Evolutionary conservation across 768 basidiomycete genomes (phyloP).

Genomic region (Boletus sp.): DNA sequence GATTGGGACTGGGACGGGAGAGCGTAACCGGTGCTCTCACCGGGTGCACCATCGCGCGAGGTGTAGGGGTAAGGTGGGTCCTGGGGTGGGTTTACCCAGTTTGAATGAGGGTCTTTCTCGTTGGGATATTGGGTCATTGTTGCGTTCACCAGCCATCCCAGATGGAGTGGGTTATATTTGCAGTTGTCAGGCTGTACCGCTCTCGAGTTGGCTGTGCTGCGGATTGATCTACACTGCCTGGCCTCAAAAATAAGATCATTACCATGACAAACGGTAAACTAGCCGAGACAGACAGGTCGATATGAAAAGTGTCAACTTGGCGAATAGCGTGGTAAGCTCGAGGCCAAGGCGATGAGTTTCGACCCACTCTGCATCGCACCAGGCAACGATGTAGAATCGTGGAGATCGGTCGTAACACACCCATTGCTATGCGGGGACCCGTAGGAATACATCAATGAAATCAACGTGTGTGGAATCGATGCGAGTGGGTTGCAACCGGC

Average conservation of each 20-base stretch:
- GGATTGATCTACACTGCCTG: neutral
- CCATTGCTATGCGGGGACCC: constrained; percentile 13
- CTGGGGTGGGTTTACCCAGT: constrained; percentile 13
- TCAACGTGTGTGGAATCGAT: constrained; percentile 2
- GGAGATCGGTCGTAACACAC: constrained; percentile 11
- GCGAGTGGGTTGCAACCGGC: neutral
- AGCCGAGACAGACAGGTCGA: neutral
- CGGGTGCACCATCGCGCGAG: constrained; percentile 7
- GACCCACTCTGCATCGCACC: neutral
- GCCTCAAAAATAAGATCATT: neutral
- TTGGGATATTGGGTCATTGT: constrained; percentile 23
- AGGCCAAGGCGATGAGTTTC: constrained; percentile 7
- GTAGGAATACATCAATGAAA: constrained; percentile 16
- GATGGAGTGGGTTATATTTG: neutral
- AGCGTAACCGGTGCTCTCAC: neutral
- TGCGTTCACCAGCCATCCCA: neutral
- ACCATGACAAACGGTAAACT: neutral
- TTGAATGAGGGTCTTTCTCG: constrained; percentile 23
- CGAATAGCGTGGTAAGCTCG: neutral
- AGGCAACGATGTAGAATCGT: neutral
- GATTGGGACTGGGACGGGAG: neutral
- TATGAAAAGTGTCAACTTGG: neutral
- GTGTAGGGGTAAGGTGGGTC: neutral
- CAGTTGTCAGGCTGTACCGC: too few relatives aligned
- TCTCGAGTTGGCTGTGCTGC: neutral